Percentiles rank a stretch among this genome's conserved stretches.
Evolutionary conservation across 768 basidiomycete genomes (phyloP).

Genomic region (Amanita pallidorosea): DNA sequence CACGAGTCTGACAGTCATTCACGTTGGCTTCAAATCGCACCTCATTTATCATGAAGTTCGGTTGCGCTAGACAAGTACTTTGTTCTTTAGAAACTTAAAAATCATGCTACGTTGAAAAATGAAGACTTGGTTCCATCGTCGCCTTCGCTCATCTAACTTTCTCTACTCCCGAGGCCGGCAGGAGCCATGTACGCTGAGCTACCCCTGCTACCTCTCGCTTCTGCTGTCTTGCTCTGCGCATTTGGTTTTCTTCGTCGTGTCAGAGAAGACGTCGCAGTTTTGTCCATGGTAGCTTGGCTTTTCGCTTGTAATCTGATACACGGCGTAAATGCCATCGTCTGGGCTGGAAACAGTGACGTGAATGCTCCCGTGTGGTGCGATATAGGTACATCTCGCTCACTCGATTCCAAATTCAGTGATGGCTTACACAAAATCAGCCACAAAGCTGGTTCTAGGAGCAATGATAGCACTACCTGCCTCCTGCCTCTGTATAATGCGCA

Average conservation of each 20-base stretch:
- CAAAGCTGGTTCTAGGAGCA: constrained; percentile 24
- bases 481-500: constrained; percentile 42
- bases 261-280: constrained; percentile 31
- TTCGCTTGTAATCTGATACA: constrained; percentile 34
- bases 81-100: constrained; percentile 2
- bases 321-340: constrained; percentile 50
- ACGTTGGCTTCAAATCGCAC: neutral
- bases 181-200: constrained; percentile 24
- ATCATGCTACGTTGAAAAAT: neutral
- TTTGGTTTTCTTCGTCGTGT: constrained; percentile 34
- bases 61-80: neutral
- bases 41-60: neutral
- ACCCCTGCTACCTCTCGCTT: constrained; percentile 33
- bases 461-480: constrained; percentile 49
- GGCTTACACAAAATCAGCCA: neutral
- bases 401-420: neutral
- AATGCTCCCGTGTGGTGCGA: constrained; percentile 63
- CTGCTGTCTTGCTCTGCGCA: constrained; percentile 25
- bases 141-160: neutral
- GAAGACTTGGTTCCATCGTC: neutral
- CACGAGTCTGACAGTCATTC: neutral
- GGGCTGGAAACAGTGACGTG: constrained; percentile 40
- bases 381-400: constrained; percentile 33
- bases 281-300: constrained; percentile 44
- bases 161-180: neutral